phyloP scores from a whole-genome alignment of 2,329 filamentous ascomycete genomes.

The Beauveria scarabaeidicola region DNA sequence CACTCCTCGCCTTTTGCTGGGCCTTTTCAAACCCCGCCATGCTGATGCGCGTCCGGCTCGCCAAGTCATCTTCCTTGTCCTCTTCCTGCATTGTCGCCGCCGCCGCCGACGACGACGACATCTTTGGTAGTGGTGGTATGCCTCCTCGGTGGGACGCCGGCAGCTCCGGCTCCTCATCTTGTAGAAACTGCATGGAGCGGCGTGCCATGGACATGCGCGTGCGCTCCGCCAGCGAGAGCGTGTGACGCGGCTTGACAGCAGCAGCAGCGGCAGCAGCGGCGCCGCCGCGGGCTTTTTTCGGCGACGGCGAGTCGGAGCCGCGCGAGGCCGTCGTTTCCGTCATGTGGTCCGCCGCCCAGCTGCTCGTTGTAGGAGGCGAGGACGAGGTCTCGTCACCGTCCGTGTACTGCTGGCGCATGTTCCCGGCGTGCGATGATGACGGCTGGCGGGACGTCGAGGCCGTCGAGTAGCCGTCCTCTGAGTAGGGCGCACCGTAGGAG shows the following conservation, averaged over 20 bases:
- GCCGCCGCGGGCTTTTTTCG: conserved; percentile 31
- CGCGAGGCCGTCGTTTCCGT: neutral
- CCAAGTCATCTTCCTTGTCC: conserved; percentile 31
- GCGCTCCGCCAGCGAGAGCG: conserved; percentile 63
- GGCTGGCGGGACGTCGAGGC: neutral
- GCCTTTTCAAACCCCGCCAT: conserved; percentile 56
- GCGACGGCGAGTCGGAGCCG: conserved; percentile 43
- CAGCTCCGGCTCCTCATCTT: conserved; percentile 24
- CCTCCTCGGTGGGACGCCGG: conserved; percentile 10
- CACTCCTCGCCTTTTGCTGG: conserved; percentile 41
- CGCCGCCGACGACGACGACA: too few relatives aligned
- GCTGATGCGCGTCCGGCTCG: conserved; percentile 49
- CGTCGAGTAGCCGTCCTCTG: conserved; percentile 7
- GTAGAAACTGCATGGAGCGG: conserved; percentile 32
- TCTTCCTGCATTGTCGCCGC: conserved; percentile 18
- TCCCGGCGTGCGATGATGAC: neutral
- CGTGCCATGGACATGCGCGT: conserved; percentile 74
- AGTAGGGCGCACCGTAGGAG: neutral
- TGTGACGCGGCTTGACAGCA: conserved; percentile 37
- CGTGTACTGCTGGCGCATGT: neutral
- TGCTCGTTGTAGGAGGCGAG: neutral
- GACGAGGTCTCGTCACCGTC: neutral
- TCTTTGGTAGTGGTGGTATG: conserved; percentile 9
- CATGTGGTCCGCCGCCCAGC: neutral
- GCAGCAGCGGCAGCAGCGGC: neutral